These are phyloP conservation scores for Tritrichomonas foetus DNA, from an alignment of 208 protist genomes.

Conservation along the genomic window DNA sequence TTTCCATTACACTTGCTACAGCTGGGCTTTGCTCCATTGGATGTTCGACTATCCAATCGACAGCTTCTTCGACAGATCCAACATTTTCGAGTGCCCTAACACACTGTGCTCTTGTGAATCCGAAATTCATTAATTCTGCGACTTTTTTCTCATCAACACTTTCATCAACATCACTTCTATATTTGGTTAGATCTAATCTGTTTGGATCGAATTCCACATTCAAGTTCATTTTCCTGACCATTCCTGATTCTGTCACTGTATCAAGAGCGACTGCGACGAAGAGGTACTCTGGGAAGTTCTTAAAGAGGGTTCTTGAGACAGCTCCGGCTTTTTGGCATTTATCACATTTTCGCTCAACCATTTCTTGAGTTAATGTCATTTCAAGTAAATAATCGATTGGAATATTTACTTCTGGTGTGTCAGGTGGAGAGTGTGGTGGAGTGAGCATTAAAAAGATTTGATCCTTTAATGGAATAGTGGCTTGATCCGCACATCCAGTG, in stretches of 20 bases:
- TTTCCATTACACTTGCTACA: background rate
- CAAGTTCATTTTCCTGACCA: background rate
- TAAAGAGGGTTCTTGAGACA: background rate
- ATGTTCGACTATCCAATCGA: background rate
- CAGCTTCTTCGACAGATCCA: background rate
- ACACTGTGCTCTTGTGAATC: background rate
- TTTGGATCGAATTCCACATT: background rate
- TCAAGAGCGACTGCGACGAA: background rate
- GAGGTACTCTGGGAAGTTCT: background rate
- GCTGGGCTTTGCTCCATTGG: background rate
- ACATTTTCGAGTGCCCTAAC: background rate
- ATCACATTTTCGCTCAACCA: background rate
- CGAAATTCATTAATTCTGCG: background rate
- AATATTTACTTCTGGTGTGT: background rate
- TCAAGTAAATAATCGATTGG: background rate
- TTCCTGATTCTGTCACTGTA: background rate
- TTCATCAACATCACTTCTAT: background rate
- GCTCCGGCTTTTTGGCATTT: background rate
- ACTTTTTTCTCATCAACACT: background rate
- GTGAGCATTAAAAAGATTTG: background rate
- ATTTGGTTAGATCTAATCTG: background rate
- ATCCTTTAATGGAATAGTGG: background rate
- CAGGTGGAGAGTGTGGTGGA: background rate
- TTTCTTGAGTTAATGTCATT: background rate
- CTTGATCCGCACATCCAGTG: background rate